Evolutionary conservation across 108 stramenopile species (phyloP).

Genomic region (Nitzschia putrida): DNA sequence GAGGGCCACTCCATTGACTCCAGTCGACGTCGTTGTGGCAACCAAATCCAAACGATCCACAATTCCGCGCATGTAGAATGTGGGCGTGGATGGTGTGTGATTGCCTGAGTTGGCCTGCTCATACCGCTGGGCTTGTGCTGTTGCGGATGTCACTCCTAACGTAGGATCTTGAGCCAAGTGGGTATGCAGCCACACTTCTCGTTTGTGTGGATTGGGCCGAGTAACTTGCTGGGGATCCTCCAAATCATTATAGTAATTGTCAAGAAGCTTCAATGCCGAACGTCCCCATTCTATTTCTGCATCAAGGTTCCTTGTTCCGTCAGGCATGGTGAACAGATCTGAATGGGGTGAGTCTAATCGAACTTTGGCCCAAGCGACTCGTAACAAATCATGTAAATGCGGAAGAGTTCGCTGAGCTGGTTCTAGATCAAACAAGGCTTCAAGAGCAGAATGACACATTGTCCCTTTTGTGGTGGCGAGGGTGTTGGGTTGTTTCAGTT

Average conservation of each 20-base stretch:
- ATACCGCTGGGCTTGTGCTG: background rate
- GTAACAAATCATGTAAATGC: slow-evolving; percentile 77
- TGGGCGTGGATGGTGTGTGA: slow-evolving; percentile 9
- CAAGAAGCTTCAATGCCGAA: slow-evolving; percentile 61
- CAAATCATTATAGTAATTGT: slow-evolving; percentile 66
- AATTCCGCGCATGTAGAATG: slow-evolving; percentile 68
- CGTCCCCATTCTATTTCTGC: slow-evolving; percentile 80
- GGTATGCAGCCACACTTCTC: slow-evolving; percentile 78
- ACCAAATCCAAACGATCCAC: slow-evolving; percentile 86
- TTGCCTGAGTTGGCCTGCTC: background rate
- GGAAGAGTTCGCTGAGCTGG: slow-evolving; percentile 69
- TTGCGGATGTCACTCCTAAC: slow-evolving; percentile 27
- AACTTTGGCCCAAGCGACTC: slow-evolving; percentile 59
- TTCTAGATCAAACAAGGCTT: slow-evolving; percentile 78
- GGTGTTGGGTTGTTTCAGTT: slow-evolving; percentile 63
- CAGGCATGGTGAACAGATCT: slow-evolving; percentile 40
- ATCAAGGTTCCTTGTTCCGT: slow-evolving; percentile 38
- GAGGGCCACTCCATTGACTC: slow-evolving; percentile 35
- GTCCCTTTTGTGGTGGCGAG: slow-evolving; percentile 68
- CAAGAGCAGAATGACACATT: slow-evolving; percentile 78
- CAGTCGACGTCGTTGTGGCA: background rate
- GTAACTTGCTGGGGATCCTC: slow-evolving; percentile 65
- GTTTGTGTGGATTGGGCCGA: slow-evolving; percentile 62
- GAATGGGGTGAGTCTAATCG: slow-evolving; percentile 50
- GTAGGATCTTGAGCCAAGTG: slow-evolving; percentile 43